These are phyloP conservation scores for Lolium rigidum DNA, from an alignment of 176 grass and related monocot species.

Conservation along the genomic window DNA sequence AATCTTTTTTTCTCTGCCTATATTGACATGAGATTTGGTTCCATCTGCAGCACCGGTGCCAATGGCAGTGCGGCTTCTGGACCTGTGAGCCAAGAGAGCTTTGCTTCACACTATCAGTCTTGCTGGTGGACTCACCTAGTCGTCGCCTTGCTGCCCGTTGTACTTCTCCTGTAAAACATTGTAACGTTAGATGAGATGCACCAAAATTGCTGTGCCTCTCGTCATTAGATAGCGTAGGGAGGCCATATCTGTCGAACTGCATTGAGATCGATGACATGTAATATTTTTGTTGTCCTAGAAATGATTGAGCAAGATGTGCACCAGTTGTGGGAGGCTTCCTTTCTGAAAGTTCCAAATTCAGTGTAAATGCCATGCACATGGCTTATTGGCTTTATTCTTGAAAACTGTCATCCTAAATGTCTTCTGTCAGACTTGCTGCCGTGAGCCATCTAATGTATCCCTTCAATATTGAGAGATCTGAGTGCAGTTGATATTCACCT, in stretches of 20 bases:
- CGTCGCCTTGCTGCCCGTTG: constrained; percentile 42
- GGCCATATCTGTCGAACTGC: constrained; percentile 33
- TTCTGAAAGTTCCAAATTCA: background rate
- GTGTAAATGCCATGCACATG: background rate
- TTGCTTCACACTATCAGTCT: constrained; percentile 41
- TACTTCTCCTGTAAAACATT: constrained; percentile 67
- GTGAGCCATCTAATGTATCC: background rate
- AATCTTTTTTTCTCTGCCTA: background rate
- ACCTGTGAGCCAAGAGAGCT: constrained; percentile 60
- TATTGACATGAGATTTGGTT: constrained; percentile 40
- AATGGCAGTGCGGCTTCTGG: constrained; percentile 60
- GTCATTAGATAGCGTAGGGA: constrained; percentile 47
- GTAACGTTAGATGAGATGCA: constrained; percentile 52
- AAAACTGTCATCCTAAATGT: background rate
- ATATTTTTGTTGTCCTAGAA: constrained; percentile 28
- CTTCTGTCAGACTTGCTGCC: background rate
- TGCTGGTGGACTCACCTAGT: constrained; percentile 37
- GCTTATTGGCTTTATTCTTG: background rate
- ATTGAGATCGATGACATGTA: constrained; percentile 44
- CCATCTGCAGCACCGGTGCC: constrained; percentile 66
- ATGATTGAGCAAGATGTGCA: constrained; percentile 29
- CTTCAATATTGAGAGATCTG: background rate
- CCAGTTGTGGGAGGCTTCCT: background rate
- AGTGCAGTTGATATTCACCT: background rate
- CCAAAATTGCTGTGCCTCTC: constrained; percentile 49